These are phyloP conservation scores for Pleurotus sapidus DNA, from an alignment of 768 basidiomycete genomes.

Conservation along the genomic window DNA sequence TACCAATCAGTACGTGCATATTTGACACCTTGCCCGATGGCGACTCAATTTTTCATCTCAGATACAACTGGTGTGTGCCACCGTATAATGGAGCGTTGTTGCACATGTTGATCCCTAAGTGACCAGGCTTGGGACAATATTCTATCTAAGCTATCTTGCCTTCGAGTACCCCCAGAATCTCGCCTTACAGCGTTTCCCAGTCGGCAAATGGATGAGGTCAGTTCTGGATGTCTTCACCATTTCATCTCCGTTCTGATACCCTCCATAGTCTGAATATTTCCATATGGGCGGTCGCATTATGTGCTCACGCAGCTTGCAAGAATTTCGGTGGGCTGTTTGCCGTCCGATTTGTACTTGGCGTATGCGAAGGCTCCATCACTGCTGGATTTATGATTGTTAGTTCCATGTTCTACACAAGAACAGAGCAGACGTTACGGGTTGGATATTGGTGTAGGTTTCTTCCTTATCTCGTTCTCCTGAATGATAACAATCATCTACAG, in stretches of 20 bases:
- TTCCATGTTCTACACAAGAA: conserved; percentile 76
- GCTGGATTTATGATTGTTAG: conserved; percentile 77
- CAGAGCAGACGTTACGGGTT: conserved; percentile 64
- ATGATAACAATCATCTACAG: conserved; percentile 25
- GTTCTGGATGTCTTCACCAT: conserved; percentile 5
- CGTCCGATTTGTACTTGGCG: conserved; percentile 63
- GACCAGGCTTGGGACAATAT: conserved; percentile 69
- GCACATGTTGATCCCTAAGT: neutral
- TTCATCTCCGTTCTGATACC: neutral
- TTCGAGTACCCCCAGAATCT: conserved; percentile 79
- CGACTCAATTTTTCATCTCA: conserved; percentile 16
- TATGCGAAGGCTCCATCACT: conserved; percentile 71
- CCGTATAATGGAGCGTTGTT: no score
- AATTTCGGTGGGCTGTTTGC: conserved; percentile 64
- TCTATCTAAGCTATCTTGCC: conserved; percentile 66
- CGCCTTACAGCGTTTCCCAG: conserved; percentile 68
- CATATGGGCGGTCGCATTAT: conserved; percentile 61
- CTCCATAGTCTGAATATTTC: conserved; percentile 56
- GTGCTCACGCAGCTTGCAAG: conserved; percentile 66
- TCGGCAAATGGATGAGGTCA: conserved; percentile 81
- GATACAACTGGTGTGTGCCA: conserved; percentile 59
- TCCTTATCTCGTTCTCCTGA: neutral
- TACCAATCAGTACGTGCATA: conserved; percentile 53
- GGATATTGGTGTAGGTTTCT: conserved; percentile 71
- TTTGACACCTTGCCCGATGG: neutral